Evolutionary conservation across 116 monocot genomes (phyloP).

Genomic region (Dioscorea cayenensis): DNA sequence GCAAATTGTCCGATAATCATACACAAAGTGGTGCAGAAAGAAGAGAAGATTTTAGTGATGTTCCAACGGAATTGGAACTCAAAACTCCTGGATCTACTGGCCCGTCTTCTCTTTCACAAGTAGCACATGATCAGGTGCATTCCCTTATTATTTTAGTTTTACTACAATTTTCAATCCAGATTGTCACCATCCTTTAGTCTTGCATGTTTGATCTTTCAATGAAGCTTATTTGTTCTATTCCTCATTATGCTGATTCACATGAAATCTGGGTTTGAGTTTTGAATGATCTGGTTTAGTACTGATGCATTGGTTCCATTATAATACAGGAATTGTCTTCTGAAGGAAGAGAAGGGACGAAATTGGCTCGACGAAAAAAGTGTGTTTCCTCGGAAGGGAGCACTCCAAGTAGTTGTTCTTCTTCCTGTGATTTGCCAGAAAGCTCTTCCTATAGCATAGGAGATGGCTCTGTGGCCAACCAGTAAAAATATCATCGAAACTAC

Average conservation of each 20-base stretch:
- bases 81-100: conserved; percentile 72
- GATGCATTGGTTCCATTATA: neutral
- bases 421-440: conserved; percentile 21
- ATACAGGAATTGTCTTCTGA: conserved; percentile 32
- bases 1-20: conserved; percentile 26
- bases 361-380: conserved; percentile 5
- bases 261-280: no score
- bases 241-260: no score
- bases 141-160: neutral
- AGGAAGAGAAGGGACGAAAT: conserved; percentile 22
- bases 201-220: neutral
- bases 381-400: conserved; percentile 17
- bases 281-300: neutral
- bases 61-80: conserved; percentile 76
- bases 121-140: conserved; percentile 35
- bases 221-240: neutral
- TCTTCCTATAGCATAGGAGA: conserved; percentile 41
- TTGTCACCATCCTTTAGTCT: neutral
- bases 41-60: conserved; percentile 48
- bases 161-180: neutral
- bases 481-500: neutral
- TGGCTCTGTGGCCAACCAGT: conserved; percentile 24
- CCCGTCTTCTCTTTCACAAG: conserved; percentile 28
- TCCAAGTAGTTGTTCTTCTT: conserved; percentile 46
- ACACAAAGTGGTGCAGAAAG: conserved; percentile 20